A percentile compares a stretch with the other conserved stretches of the same genome.
Conservation (phyloP, 2,329 filamentous ascomycete genomes). For the Cladorrhinum sp. region DNA sequence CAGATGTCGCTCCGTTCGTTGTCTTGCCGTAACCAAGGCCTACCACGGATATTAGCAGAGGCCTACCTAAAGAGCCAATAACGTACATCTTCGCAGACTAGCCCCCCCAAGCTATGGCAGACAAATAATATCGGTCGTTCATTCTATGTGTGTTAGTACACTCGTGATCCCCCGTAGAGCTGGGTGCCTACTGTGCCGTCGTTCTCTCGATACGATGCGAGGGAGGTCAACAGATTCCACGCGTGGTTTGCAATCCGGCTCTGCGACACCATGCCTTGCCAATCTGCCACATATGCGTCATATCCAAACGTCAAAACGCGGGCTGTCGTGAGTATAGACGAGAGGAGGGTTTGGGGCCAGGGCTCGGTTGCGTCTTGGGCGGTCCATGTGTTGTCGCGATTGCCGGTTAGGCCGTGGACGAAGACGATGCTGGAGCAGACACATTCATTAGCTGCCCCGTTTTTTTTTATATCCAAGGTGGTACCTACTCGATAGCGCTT, state of each 20-base stretch:
- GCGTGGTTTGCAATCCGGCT: slow-evolving; percentile 11
- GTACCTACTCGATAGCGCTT: slow-evolving; percentile 17
- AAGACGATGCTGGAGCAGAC: slow-evolving; percentile 28
- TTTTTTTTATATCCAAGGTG: slow-evolving; percentile 7
- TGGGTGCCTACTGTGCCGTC: slow-evolving; percentile 26
- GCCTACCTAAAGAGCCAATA: background rate
- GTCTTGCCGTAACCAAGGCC: slow-evolving; percentile 24
- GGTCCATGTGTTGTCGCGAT: slow-evolving; percentile 35
- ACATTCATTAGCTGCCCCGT: slow-evolving; percentile 4
- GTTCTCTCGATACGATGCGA: slow-evolving; percentile 13
- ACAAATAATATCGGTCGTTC: slow-evolving; percentile 28
- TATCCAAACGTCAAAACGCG: slow-evolving; percentile 36
- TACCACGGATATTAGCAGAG: slow-evolving; percentile 10
- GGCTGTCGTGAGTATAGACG: slow-evolving; percentile 28
- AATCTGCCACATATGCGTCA: slow-evolving; percentile 23
- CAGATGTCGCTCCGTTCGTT: slow-evolving; percentile 28
- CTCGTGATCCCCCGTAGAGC: background rate
- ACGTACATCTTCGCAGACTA: slow-evolving; percentile 29
- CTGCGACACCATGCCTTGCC: slow-evolving; percentile 8
- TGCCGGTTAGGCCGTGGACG: slow-evolving; percentile 35
- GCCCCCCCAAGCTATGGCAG: slow-evolving; percentile 28
- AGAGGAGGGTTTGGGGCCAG: slow-evolving; percentile 33
- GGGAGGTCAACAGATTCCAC: slow-evolving; percentile 10
- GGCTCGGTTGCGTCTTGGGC: slow-evolving; percentile 24
- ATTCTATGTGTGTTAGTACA: slow-evolving; percentile 19